Conservation (phyloP, 805 yeast genomes). For the Grigorovia jiainica region DNA sequence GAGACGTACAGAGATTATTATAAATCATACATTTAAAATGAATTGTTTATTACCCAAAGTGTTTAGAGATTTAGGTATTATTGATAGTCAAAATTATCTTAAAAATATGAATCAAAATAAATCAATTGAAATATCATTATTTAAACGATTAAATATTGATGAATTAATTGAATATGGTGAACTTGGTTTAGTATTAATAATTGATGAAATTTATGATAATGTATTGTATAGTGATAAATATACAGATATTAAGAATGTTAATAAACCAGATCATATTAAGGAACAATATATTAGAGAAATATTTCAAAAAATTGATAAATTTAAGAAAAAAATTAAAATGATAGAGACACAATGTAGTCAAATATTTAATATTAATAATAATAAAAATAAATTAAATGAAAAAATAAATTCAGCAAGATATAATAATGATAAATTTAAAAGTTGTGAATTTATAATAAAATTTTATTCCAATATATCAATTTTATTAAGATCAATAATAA, state of each 20-base stretch:
- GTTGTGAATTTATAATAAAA: constrained; percentile 7
- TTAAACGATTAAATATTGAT: neutral
- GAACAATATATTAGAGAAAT: constrained; percentile 15
- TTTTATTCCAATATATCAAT: constrained; percentile 6
- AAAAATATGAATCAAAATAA: neutral
- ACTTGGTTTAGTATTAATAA: constrained; percentile 10
- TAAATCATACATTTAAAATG: constrained; percentile 14
- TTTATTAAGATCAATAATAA: constrained; percentile 8
- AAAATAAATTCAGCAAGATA: neutral
- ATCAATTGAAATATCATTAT: neutral
- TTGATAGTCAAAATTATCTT: constrained; percentile 15
- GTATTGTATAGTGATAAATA: constrained; percentile 19
- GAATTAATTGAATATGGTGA: constrained; percentile 12
- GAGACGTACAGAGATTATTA: constrained; percentile 15
- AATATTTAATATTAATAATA: constrained; percentile 7
- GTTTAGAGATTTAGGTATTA: constrained; percentile 18
- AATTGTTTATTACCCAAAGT: constrained; percentile 21
- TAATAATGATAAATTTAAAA: constrained; percentile 5
- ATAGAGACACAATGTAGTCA: constrained; percentile 13
- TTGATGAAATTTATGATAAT: constrained; percentile 14
- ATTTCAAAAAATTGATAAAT: constrained; percentile 9
- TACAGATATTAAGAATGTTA: constrained; percentile 20
- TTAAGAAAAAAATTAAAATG: constrained; percentile 9
- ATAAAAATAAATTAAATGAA: neutral
- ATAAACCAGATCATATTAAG: constrained; percentile 15